Percentiles rank a stretch among this genome's conserved stretches.
These are phyloP conservation scores for Phytophthora ohioensis DNA, from an alignment of 352 stramenopile species.

Conservation along the genomic window DNA sequence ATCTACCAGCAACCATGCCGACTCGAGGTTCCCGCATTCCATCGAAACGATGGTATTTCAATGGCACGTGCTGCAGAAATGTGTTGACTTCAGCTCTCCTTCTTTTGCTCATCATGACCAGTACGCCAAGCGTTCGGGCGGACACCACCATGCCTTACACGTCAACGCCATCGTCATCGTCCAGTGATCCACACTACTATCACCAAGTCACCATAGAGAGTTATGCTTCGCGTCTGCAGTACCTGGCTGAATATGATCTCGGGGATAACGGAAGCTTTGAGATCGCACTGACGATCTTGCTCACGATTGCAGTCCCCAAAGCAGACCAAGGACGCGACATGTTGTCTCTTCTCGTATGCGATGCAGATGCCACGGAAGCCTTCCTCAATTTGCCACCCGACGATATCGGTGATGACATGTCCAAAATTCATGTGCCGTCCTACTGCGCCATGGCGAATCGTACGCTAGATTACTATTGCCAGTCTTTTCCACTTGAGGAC, in stretches of 20 bases:
- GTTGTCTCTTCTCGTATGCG: constrained; percentile 62
- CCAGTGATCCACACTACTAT: constrained; percentile 29
- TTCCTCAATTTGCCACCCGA: constrained; percentile 24
- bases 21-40: background rate
- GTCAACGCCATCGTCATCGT: constrained; percentile 11
- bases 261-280: constrained; percentile 49
- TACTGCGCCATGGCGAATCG: constrained; percentile 66
- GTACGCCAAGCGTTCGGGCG: background rate
- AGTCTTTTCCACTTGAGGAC: constrained; percentile 56
- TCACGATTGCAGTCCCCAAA: constrained; percentile 36
- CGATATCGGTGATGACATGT: background rate
- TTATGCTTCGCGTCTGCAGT: constrained; percentile 30
- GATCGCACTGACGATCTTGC: constrained; percentile 51
- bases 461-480: constrained; percentile 58
- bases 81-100: background rate
- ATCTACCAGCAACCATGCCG: constrained; percentile 2
- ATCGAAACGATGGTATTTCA: background rate
- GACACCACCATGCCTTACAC: constrained; percentile 30
- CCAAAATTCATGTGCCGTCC: constrained; percentile 22
- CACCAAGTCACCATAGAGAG: constrained; percentile 40
- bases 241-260: constrained; percentile 53
- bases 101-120: background rate
- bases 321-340: constrained; percentile 48
- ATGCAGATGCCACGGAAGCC: constrained; percentile 22
- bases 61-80: background rate